Base-by-base conservation (phyloP, 2,329 filamentous ascomycete genomes). In the Lecanicillium sp. region DNA sequence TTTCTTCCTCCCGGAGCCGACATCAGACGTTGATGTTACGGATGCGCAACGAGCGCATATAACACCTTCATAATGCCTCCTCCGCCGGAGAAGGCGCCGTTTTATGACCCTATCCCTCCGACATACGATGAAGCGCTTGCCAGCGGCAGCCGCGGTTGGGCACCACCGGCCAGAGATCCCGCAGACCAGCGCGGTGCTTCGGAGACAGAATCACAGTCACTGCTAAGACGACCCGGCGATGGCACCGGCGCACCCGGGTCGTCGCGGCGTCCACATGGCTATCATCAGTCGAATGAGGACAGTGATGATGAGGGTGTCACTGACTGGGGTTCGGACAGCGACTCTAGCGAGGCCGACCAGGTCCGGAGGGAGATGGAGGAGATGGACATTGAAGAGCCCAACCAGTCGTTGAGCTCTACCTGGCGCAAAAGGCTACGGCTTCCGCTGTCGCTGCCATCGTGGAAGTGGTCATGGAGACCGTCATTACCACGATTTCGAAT, bases 301-400 rank as follows among this genome's bases (percentile, higher is more conserved):
- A 84, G 92, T 59, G 71, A 65, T 2, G 88, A 87, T 42, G 82
- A 80, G 44, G 82, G 89, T 45, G 71, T 70, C 43, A 69, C 69
- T 48, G 54, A 68, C 18, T 66, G 75, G 60, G 59, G 71, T 65
- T 66, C 59, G 62, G 64, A 68, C 19, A 64, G 60, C 16, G 65
- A 65, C 37, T 65, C 65, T 35, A 57, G 59, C 22, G 73, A 84
- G 47, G 77, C 77, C 28, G 77, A 75, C 22, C 77, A 80, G 45
- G 72, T 92, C 51, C 79, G 85, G 45, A 75, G 83, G 48, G 85
- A 92, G 62, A 82, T 96, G 66, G 78, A 94, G 55, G 84, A 95
- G 71, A 80, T 94, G 73, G 87, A 94, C 49, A 77, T 94, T 30
- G 75, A 87, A 51, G 87, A 94, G 49, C 77, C 78, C 19, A 58